phyloP scores from a whole-genome alignment of 352 stramenopile species.

The Globisporangium orthogonon region DNA sequence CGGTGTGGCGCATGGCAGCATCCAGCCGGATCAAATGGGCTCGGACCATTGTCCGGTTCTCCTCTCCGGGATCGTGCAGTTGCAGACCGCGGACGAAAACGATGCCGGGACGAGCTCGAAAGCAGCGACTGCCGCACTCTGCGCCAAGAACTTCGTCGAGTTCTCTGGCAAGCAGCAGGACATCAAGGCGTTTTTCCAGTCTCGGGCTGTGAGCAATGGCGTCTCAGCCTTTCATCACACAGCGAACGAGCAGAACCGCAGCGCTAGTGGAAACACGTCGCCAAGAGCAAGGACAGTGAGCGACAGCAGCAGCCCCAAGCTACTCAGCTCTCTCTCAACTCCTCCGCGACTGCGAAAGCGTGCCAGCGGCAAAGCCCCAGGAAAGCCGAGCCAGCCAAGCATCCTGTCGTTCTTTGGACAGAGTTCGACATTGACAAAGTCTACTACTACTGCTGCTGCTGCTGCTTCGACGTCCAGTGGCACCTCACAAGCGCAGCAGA shows the following conservation, averaged over 20 bases:
- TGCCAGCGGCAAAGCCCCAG: not conserved
- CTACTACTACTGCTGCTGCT: not conserved
- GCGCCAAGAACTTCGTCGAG: conserved; percentile 64
- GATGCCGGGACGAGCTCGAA: conserved; percentile 6
- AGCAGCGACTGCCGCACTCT: conserved; percentile 42
- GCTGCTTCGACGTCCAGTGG: not conserved
- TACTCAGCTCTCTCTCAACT: not conserved
- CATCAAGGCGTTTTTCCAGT: conserved; percentile 39
- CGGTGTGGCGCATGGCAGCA: conserved; percentile 13
- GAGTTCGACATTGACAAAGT: not conserved
- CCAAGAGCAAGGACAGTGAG: not conserved
- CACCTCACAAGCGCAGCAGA: not conserved
- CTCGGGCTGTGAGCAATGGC: not conserved
- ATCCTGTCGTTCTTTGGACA: conserved; percentile 51
- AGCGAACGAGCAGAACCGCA: too few species aligned
- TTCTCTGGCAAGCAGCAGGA: conserved; percentile 74
- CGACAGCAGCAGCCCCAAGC: conserved; percentile 1
- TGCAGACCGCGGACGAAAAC: conserved; percentile 9
- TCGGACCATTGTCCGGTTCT: conserved; percentile 82
- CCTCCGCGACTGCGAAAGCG: not conserved
- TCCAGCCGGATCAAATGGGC: conserved; percentile 48
- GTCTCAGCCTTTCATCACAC: not conserved
- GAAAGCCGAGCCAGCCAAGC: conserved; percentile 14
- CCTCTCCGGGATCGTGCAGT: conserved; percentile 31
- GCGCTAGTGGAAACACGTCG: too few species aligned